A percentile compares a stretch with the other conserved stretches of the same genome.
These are phyloP conservation scores for Eucalyptus cloeziana DNA, from an alignment of 345 rosid genomes.

Conservation along the genomic window DNA sequence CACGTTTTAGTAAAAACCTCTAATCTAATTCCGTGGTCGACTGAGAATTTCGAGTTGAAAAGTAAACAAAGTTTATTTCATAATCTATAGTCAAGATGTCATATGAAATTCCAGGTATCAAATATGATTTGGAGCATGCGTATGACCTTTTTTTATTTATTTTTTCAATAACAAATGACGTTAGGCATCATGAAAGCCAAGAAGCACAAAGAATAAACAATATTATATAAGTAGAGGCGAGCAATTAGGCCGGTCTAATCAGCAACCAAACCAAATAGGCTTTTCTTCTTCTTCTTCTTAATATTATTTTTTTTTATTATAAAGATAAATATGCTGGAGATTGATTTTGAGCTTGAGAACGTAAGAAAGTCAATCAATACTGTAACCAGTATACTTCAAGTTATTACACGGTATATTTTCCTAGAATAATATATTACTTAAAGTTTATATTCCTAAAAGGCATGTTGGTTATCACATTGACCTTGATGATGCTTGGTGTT, in stretches of 20 bases:
- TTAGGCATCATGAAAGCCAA: rapidly evolving
- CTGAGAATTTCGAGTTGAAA: background rate
- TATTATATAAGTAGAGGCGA: background rate
- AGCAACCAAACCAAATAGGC: background rate
- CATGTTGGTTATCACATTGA: rapidly evolving
- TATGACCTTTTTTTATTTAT: background rate
- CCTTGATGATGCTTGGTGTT: rapidly evolving
- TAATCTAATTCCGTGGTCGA: background rate
- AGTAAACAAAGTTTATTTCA: background rate
- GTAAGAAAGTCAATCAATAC: background rate
- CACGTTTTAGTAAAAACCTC: background rate
- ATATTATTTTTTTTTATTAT: too few species aligned
- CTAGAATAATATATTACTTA: background rate
- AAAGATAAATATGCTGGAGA: background rate
- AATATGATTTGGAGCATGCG: background rate
- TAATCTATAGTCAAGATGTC: background rate
- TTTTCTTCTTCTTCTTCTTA: background rate
- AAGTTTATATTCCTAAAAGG: background rate
- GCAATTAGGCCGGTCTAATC: background rate
- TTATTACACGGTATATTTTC: background rate
- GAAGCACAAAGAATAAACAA: background rate
- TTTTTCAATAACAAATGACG: background rate
- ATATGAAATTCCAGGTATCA: background rate
- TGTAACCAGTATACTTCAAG: rapidly evolving
- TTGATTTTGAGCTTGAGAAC: background rate